Conservation (phyloP, 768 basidiomycete species). For the Roridomyces roridus region DNA sequence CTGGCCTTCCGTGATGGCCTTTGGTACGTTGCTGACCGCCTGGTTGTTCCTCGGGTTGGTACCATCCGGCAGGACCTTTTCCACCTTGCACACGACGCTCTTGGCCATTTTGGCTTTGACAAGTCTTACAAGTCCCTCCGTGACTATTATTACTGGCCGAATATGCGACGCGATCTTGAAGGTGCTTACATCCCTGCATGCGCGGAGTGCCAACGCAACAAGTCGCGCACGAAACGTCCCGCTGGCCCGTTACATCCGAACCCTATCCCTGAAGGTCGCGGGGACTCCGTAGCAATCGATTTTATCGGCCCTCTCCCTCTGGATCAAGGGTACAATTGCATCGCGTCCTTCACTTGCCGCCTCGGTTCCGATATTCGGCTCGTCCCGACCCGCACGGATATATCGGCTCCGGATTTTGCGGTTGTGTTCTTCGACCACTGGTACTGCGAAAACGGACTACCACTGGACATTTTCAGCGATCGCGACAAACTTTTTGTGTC, state of each 20-base stretch:
- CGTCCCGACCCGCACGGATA: conserved; percentile 6
- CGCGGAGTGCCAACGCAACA: conserved; percentile 38
- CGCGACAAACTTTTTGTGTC: conserved; percentile 36
- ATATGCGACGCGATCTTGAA: conserved; percentile 15
- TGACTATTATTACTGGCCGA: conserved; percentile 22
- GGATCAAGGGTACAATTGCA: conserved; percentile 30
- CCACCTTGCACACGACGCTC: conserved; percentile 22
- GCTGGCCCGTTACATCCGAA: conserved; percentile 32
- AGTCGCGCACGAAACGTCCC: no score
- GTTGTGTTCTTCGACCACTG: conserved; percentile 24
- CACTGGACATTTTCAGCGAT: conserved; percentile 31
- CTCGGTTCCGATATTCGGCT: conserved; percentile 21
- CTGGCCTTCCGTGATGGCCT: background rate
- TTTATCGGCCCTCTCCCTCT: conserved; percentile 28
- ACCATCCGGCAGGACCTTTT: conserved; percentile 13
- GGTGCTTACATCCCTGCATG: conserved; percentile 31
- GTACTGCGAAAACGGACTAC: conserved; percentile 36
- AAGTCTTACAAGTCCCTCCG: conserved; percentile 21
- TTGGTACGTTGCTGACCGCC: conserved; percentile 1
- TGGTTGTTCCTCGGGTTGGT: background rate
- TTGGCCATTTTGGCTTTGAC: conserved; percentile 26
- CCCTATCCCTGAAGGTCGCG: conserved; percentile 24
- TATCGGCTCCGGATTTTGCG: conserved; percentile 16
- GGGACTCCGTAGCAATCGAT: conserved; percentile 19
- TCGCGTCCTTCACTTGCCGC: conserved; percentile 19